Conservation (phyloP, 306 rosid genomes). For the Quercus suber region DNA sequence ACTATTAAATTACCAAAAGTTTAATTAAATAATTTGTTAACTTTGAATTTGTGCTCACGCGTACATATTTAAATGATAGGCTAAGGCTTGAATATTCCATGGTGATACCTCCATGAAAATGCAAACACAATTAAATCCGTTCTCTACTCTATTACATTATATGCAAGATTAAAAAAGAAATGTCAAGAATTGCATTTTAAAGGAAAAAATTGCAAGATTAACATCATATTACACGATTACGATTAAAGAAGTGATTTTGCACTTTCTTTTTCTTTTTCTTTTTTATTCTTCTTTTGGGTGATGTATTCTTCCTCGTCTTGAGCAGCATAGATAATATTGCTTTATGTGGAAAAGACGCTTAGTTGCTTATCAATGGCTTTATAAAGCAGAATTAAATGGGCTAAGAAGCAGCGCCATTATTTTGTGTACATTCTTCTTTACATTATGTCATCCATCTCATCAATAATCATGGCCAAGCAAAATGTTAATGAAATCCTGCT, state of each 20-base stretch:
- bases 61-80: no score
- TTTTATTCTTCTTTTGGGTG: not conserved
- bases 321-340: not conserved
- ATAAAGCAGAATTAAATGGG: not conserved
- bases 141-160: no score
- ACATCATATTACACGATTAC: not conserved
- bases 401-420: not conserved
- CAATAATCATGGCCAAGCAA: not conserved
- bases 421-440: not conserved
- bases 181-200: not conserved
- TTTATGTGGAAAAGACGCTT: not conserved
- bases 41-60: no score
- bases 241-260: not conserved
- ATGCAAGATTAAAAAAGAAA: no score
- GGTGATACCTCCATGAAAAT: no score
- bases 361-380: not conserved
- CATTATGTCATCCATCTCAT: not conserved
- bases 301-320: not conserved
- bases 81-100: no score
- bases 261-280: not conserved
- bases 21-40: not conserved
- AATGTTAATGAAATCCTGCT: not conserved
- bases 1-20: not conserved
- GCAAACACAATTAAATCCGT: no score
- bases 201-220: not conserved